Evolutionary conservation across 257 asterid species (phyloP).

Genomic region (Plantago major): DNA sequence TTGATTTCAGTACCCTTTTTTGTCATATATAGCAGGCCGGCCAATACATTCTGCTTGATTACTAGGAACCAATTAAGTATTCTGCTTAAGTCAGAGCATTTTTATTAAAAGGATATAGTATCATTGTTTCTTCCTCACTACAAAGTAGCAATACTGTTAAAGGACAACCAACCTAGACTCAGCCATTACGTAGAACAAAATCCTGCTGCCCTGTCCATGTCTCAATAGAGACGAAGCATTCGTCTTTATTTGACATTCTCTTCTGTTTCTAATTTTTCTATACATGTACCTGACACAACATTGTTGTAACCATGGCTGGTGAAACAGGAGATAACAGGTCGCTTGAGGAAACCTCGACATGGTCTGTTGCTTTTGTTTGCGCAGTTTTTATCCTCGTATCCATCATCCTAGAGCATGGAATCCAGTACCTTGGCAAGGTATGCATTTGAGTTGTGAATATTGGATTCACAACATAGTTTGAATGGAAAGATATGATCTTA

Average conservation of each 20-base stretch:
- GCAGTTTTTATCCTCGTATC: constrained; percentile 58
- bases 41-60: constrained; percentile 1
- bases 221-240: background rate
- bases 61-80: background rate
- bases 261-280: background rate
- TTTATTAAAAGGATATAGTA: background rate
- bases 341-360: constrained; percentile 70
- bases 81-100: constrained; percentile 10
- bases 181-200: background rate
- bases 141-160: constrained; percentile 21
- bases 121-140: constrained; percentile 16
- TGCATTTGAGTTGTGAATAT: background rate
- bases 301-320: constrained; percentile 26
- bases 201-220: background rate
- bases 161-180: background rate
- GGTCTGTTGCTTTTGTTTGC: constrained; percentile 80
- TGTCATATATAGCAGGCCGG: constrained; percentile 22
- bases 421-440: constrained; percentile 64
- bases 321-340: constrained; percentile 37
- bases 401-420: constrained; percentile 57
- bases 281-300: background rate
- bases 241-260: background rate
- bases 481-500: background rate
- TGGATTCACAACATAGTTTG: background rate
- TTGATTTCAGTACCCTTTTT: constrained; percentile 3